Evolutionary conservation across 768 basidiomycete species (phyloP).

Genomic region (Hericium alpestre): DNA sequence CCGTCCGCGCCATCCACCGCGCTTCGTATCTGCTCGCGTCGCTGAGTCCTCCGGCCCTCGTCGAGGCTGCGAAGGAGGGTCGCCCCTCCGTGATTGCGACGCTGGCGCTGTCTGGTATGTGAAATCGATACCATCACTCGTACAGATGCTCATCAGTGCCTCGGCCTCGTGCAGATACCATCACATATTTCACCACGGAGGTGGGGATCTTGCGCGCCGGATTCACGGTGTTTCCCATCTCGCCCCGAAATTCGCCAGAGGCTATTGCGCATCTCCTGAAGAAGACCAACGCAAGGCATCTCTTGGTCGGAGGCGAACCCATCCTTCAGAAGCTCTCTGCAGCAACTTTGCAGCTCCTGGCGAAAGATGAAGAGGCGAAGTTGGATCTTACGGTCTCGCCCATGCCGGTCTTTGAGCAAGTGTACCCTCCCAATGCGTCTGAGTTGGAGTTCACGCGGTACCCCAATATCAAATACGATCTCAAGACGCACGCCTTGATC

Average conservation of each 20-base stretch:
- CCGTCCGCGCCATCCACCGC: constrained; percentile 12
- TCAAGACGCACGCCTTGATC: constrained; percentile 15
- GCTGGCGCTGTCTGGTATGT: constrained; percentile 13
- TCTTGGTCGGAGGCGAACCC: constrained; percentile 19
- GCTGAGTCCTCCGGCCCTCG: constrained; percentile 1
- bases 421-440: constrained; percentile 8
- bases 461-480: constrained; percentile 8
- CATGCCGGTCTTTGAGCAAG: constrained; percentile 17
- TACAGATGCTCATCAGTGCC: background rate
- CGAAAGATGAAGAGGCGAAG: background rate
- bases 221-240: constrained; percentile 27
- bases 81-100: constrained; percentile 11
- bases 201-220: constrained; percentile 32
- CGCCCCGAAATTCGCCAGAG: constrained; percentile 31
- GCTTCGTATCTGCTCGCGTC: constrained; percentile 8
- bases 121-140: background rate
- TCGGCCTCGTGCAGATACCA: constrained; percentile 9
- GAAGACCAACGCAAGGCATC: constrained; percentile 18
- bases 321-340: constrained; percentile 11
- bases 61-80: constrained; percentile 3
- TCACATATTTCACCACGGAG: constrained; percentile 15
- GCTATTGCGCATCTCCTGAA: constrained; percentile 22
- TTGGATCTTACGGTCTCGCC: background rate
- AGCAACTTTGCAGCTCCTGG: constrained; percentile 2
- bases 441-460: constrained; percentile 4